Evolutionary conservation across 495 filamentous ascomycete species (phyloP), one percentile per base, ranked within the genome.

Genomic region (Podospora tetraspora): DNA sequence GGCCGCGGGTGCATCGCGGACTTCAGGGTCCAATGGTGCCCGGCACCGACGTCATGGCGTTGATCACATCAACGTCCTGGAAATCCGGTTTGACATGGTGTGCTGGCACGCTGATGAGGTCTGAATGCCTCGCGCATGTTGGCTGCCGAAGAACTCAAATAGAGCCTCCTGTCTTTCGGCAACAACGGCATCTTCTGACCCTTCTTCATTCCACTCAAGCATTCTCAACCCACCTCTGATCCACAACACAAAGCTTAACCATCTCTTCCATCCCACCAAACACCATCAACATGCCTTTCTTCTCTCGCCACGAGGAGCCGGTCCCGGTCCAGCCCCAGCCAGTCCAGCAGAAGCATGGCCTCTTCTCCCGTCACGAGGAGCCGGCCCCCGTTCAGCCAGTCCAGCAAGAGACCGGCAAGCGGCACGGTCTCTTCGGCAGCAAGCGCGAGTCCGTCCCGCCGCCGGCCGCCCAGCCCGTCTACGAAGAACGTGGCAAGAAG

Each of bases 281-380:
- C 22, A 19, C 59, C 9, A 2, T 63, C 71, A 81, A 70, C 30
- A 85, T 85, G 82, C 81, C 81, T 75, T 72, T 85, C 64, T 85
- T 85, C 77, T 79, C 78, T 30, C 79, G 78, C 66, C 76, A 78
- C 72, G 62, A 78, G 23, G 78, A 80, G 59, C 78, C 79, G 24
- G 73, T 76, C 24, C 70, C 70, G 10, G 63, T 57, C 1, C 52
- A 24, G 24, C 34, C 57, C 19, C 67, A 68, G 34, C 63, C 70
- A 11, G 64, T 69, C 12, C 19, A 71, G 22, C 69, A 73, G 62
- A 71, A 77, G 12, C 78, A 78, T 63, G 68, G 79, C 13, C 34
- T 37, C 34, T 37, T 37, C 12, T 13, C 12, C 78, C n/a, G 74
- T 72, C 21, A 37, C 34, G 66, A 75, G 22, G 71, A 79, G 70